phyloP scores from a whole-genome alignment of 768 basidiomycete species.

The Mycena rosella region DNA sequence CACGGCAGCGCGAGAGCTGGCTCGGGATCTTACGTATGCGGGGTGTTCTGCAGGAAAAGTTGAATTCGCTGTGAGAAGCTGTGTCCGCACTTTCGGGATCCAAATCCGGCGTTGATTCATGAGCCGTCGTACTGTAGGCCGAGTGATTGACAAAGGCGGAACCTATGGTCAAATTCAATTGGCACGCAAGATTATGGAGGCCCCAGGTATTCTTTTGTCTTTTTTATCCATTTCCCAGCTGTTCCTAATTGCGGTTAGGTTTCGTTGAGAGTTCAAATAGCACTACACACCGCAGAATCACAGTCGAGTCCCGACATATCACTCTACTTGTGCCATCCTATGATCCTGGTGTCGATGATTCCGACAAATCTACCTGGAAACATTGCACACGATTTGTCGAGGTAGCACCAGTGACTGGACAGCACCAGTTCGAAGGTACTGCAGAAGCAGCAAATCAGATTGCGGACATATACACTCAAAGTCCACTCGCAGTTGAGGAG shows the following conservation, averaged over 20 bases:
- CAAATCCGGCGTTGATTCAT: constrained; percentile 18
- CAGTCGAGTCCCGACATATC: no score
- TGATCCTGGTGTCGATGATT: constrained; percentile 31
- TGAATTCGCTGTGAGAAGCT: constrained; percentile 4
- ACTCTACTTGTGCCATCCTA: constrained; percentile 36
- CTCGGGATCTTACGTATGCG: background rate
- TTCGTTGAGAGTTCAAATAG: constrained; percentile 43
- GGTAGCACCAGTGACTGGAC: constrained; percentile 7
- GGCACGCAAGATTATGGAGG: constrained; percentile 19
- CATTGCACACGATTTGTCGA: constrained; percentile 12
- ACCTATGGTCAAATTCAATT: constrained; percentile 34
- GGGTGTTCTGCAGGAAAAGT: constrained; percentile 23
- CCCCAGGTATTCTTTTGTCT: constrained; percentile 9
- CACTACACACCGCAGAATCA: constrained; percentile 41
- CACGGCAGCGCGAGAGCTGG: constrained; percentile 4
- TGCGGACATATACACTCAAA: constrained; percentile 9
- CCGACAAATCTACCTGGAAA: constrained; percentile 36
- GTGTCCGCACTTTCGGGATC: constrained; percentile 13
- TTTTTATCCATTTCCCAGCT: background rate
- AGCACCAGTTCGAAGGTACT: constrained; percentile 22
- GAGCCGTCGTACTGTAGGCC: constrained; percentile 29
- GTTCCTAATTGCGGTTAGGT: constrained; percentile 11
- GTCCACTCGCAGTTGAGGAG: constrained; percentile 10
- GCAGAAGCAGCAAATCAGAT: background rate
- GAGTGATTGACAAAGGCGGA: constrained; percentile 34